Percentiles rank a stretch among this genome's conserved stretches.
Conservation (phyloP, 2,329 filamentous ascomycete species). For the Stachybotrys chartarum region DNA sequence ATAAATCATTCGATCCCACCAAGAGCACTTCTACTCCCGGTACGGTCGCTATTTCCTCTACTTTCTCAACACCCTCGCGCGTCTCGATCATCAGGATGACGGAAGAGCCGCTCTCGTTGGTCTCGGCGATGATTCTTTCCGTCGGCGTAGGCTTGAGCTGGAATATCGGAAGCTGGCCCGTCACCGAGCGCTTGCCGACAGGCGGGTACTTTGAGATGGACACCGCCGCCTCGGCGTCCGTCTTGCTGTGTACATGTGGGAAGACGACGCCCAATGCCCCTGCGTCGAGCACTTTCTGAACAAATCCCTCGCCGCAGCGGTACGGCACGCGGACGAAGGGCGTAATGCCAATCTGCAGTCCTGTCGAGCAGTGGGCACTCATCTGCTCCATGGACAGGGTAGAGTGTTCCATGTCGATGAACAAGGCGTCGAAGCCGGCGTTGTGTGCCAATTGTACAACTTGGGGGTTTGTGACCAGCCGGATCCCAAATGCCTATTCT, state of each 20-base stretch:
- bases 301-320: conserved; percentile 20
- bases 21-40: conserved; percentile 16
- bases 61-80: conserved; percentile 9
- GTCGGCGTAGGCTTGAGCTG: background rate
- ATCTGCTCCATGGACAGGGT: too few relatives aligned
- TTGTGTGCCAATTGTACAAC: background rate
- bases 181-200: background rate
- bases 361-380: background rate
- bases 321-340: conserved; percentile 21
- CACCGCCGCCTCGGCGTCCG: background rate
- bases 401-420: too few relatives aligned
- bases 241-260: conserved; percentile 3
- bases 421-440: too few relatives aligned
- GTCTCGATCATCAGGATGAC: conserved; percentile 14
- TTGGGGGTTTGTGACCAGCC: background rate
- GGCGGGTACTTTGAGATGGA: background rate
- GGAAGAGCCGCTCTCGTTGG: conserved; percentile 8
- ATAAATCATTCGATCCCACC: conserved; percentile 18
- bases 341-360: conserved; percentile 18
- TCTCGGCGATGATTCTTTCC: conserved; percentile 5
- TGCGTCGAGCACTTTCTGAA: conserved; percentile 22
- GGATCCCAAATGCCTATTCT: too few relatives aligned
- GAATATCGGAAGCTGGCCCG: background rate
- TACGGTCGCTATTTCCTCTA: conserved; percentile 16
- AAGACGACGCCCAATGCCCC: conserved; percentile 21